Percentiles rank a stretch among this genome's conserved stretches.
Conservation (phyloP, 208 protist genomes). For the Leishmania major region DNA sequence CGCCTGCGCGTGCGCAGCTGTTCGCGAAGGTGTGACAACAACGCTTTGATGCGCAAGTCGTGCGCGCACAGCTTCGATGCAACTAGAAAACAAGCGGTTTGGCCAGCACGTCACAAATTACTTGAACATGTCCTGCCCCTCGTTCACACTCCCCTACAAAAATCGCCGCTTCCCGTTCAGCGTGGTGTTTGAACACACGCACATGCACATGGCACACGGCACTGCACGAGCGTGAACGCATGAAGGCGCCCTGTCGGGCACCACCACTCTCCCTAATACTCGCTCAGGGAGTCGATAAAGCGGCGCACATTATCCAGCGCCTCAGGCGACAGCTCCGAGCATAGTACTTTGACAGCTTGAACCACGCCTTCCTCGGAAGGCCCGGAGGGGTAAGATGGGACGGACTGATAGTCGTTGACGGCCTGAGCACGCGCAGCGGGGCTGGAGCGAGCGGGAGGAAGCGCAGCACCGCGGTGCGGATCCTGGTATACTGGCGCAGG, state of each 20-base stretch:
- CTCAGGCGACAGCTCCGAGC: conserved; percentile 64
- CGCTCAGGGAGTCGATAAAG: conserved; percentile 72
- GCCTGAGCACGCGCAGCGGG: conserved; percentile 9
- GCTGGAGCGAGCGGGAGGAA: neutral
- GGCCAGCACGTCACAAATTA: neutral
- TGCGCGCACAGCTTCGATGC: neutral
- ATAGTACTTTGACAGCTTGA: conserved; percentile 82
- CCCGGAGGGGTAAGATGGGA: conserved; percentile 30
- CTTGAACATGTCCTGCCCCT: neutral
- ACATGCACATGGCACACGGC: neutral
- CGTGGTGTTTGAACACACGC: neutral
- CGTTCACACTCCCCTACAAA: neutral
- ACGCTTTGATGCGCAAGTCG: neutral
- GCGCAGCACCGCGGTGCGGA: neutral
- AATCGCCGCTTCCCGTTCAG: neutral
- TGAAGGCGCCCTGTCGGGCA: neutral
- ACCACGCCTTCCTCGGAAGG: conserved; percentile 79
- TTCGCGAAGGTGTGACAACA: neutral
- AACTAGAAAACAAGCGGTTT: neutral
- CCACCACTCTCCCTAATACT: neutral
- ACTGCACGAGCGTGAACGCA: neutral
- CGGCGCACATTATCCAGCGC: conserved; percentile 68
- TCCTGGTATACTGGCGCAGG: conserved; percentile 8
- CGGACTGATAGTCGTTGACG: conserved; percentile 13
- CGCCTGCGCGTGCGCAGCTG: neutral